Evolutionary conservation across 371 early-diverging fungal species (phyloP).

Genomic region (Rhizopus microsporus): DNA sequence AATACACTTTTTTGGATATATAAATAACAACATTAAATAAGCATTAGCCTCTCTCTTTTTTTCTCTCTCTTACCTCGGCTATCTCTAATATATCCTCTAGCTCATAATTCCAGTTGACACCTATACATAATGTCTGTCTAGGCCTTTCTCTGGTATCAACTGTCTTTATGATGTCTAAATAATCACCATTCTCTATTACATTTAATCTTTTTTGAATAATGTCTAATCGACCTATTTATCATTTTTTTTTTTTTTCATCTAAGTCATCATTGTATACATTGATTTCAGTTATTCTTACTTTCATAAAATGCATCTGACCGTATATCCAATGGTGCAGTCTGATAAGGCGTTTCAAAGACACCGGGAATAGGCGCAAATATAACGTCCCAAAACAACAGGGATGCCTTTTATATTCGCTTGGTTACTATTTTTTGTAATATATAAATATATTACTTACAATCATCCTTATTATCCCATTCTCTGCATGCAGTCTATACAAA

Average conservation of each 20-base stretch:
- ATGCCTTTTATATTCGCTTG: conserved; percentile 37
- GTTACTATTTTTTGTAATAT: neutral
- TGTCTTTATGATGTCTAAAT: conserved; percentile 38
- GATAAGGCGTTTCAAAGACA: conserved; percentile 77
- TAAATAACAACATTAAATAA: neutral
- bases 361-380: conserved; percentile 67
- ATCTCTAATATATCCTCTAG: conserved; percentile 52
- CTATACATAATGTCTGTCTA: conserved; percentile 53
- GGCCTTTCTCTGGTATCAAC: conserved; percentile 54
- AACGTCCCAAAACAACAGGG: conserved; percentile 74
- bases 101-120: conserved; percentile 66
- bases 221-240: conserved; percentile 40
- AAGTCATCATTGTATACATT: neutral
- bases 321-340: conserved; percentile 72
- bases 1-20: conserved; percentile 48
- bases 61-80: conserved; percentile 55
- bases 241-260: neutral
- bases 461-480: conserved; percentile 63
- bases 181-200: conserved; percentile 44
- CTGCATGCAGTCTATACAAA: conserved; percentile 58
- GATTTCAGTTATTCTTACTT: conserved; percentile 24
- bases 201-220: conserved; percentile 59
- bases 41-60: neutral
- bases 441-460: conserved; percentile 23
- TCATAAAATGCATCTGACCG: conserved; percentile 67